Percentiles rank a stretch among this genome's conserved stretches.
These are phyloP conservation scores for Coemansia sp. DNA, from an alignment of 192 early-diverging fungal genomes.

Conservation along the genomic window DNA sequence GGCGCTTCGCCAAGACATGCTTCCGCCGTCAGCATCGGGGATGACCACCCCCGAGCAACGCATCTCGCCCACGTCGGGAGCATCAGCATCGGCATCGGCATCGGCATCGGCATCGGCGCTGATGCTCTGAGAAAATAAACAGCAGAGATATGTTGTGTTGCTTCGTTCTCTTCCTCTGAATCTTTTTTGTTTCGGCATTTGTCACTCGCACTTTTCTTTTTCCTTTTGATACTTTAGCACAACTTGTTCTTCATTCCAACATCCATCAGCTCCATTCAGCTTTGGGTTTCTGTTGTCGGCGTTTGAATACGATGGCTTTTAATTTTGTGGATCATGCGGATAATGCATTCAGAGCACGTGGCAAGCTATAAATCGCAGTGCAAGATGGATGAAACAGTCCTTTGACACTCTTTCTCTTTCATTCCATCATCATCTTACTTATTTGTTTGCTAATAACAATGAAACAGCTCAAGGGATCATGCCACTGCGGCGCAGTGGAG, in stretches of 20 bases:
- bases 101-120: too few relatives aligned
- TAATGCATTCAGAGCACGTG: too few relatives aligned
- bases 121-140: too few relatives aligned
- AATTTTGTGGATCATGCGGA: too few relatives aligned
- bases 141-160: too few relatives aligned
- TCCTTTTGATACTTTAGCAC: too few relatives aligned
- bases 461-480: slow-evolving; percentile 60
- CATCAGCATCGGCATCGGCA: too few relatives aligned
- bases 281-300: neutral
- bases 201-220: neutral
- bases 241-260: neutral
- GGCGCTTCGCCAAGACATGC: slow-evolving; percentile 43
- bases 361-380: too few relatives aligned
- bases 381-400: too few relatives aligned
- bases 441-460: slow-evolving; percentile 7
- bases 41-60: slow-evolving; percentile 25
- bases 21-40: slow-evolving; percentile 33
- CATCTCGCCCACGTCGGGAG: slow-evolving; percentile 28
- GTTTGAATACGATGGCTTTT: too few relatives aligned
- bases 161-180: too few relatives aligned
- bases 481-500: slow-evolving; percentile 61
- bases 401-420: too few relatives aligned
- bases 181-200: neutral
- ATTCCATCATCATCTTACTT: neutral
- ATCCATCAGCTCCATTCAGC: neutral